Evolutionary conservation across 73 alveolate genomes (phyloP).

Genomic region (Uronychia setigera): DNA sequence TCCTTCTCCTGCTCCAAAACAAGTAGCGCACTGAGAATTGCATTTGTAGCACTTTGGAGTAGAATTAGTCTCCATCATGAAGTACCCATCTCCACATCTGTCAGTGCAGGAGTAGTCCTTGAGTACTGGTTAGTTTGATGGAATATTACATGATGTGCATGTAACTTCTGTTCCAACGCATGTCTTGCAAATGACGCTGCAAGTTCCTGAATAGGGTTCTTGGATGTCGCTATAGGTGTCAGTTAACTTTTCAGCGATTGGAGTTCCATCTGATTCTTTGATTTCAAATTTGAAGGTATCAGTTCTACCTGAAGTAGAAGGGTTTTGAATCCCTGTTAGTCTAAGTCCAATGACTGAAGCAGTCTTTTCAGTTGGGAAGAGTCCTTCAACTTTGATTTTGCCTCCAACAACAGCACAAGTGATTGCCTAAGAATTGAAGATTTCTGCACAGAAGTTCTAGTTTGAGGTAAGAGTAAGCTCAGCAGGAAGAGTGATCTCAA

Average conservation of each 20-base stretch:
- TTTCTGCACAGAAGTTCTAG: background rate
- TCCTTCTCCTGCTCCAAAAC: slow-evolving; percentile 49
- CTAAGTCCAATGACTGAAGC: slow-evolving; percentile 2
- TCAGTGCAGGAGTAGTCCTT: slow-evolving; percentile 55
- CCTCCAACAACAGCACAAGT: slow-evolving; percentile 3
- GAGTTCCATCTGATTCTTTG: background rate
- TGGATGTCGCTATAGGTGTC: background rate
- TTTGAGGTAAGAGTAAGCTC: background rate
- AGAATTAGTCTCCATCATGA: slow-evolving; percentile 12
- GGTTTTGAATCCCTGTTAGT: background rate
- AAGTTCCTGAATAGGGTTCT: slow-evolving; percentile 3
- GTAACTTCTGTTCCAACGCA: slow-evolving; percentile 63
- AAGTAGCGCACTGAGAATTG: slow-evolving; percentile 35
- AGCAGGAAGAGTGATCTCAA: slow-evolving; percentile 12
- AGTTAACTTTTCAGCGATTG: slow-evolving; percentile 13
- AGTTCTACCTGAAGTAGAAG: slow-evolving; percentile 12
- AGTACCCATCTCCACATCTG: slow-evolving; percentile 57
- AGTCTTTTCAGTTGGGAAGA: slow-evolving; percentile 10
- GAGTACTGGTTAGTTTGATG: slow-evolving; percentile 53
- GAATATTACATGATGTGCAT: slow-evolving; percentile 57
- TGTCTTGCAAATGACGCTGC: slow-evolving; percentile 44
- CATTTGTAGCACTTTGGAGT: slow-evolving; percentile 27
- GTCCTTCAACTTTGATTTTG: slow-evolving; percentile 10
- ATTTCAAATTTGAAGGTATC: slow-evolving; percentile 12
- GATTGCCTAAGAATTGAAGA: background rate